Conservation (phyloP, 2,329 filamentous ascomycete genomes). For the Hymenotorrendiella dingleyae region DNA sequence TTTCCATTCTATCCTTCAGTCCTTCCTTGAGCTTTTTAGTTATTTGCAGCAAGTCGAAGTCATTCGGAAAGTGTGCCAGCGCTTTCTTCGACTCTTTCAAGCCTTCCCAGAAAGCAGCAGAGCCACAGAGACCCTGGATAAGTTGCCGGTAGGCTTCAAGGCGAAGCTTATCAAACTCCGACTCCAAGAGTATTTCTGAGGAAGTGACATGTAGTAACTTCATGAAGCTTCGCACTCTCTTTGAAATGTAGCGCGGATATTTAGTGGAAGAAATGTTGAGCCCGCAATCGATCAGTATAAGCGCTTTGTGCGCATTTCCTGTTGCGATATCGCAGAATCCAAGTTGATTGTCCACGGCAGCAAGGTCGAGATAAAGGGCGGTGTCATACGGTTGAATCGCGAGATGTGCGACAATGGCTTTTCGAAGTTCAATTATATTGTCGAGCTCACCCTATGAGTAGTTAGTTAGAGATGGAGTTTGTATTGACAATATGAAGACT, state of each 20-base stretch:
- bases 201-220: neutral
- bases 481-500: neutral
- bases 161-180: slow-evolving; percentile 13
- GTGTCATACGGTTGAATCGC: slow-evolving; percentile 17
- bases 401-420: slow-evolving; percentile 8
- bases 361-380: slow-evolving; percentile 11
- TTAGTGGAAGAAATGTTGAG: slow-evolving; percentile 3
- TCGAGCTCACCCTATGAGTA: slow-evolving; percentile 13
- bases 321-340: slow-evolving; percentile 22
- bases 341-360: slow-evolving; percentile 11
- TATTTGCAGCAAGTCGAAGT: slow-evolving; percentile 12
- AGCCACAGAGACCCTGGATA: slow-evolving; percentile 12
- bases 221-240: slow-evolving; percentile 8
- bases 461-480: neutral
- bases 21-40: slow-evolving; percentile 2
- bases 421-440: slow-evolving; percentile 9
- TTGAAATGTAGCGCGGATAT: neutral
- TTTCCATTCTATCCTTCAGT: slow-evolving; percentile 9
- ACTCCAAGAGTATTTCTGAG: slow-evolving; percentile 6
- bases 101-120: slow-evolving; percentile 23
- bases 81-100: slow-evolving; percentile 14
- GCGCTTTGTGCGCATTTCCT: slow-evolving; percentile 15
- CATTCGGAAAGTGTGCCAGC: slow-evolving; percentile 12
- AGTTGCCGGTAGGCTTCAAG: slow-evolving; percentile 14
- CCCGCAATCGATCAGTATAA: slow-evolving; percentile 19